These are phyloP conservation scores for Phytophthora nicotianae DNA, from an alignment of 352 stramenopile genomes.

Conservation along the genomic window DNA sequence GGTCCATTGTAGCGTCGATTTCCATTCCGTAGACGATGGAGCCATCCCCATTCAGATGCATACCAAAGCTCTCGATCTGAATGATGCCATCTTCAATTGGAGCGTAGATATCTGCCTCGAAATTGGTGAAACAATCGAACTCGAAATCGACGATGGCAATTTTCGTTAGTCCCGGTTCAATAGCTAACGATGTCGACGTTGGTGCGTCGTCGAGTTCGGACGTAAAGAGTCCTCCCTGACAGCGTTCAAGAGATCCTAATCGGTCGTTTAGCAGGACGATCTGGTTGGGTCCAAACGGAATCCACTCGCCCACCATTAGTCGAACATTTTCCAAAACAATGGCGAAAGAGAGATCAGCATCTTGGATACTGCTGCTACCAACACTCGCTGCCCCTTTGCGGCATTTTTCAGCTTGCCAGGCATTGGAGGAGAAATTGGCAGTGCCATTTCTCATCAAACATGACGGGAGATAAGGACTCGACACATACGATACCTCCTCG, in stretches of 20 bases:
- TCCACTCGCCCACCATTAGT: slow-evolving; percentile 98
- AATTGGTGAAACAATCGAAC: slow-evolving; percentile 97
- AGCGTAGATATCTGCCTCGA: slow-evolving; percentile 97
- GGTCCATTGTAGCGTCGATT: slow-evolving; percentile 97
- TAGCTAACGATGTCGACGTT: slow-evolving; percentile 78
- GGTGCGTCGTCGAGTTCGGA: slow-evolving; percentile 91
- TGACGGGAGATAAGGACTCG: slow-evolving; percentile 95
- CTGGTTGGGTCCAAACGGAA: slow-evolving; percentile 97
- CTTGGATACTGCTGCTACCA: slow-evolving; percentile 70
- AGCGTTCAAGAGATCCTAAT: slow-evolving; percentile 94
- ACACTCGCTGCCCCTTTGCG: slow-evolving; percentile 72
- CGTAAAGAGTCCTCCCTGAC: slow-evolving; percentile 97
- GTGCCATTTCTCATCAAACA: slow-evolving; percentile 93
- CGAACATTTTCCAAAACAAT: slow-evolving; percentile 97
- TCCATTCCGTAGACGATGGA: slow-evolving; percentile 90
- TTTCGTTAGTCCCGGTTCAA: slow-evolving; percentile 92
- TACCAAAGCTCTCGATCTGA: slow-evolving; percentile 98
- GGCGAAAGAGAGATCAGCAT: slow-evolving; percentile 94
- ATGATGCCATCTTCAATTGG: slow-evolving; percentile 92
- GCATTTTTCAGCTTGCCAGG: slow-evolving; percentile 89
- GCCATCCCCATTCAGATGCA: slow-evolving; percentile 80
- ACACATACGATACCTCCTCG: slow-evolving; percentile 98
- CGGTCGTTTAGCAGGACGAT: slow-evolving; percentile 98
- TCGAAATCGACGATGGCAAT: slow-evolving; percentile 98
- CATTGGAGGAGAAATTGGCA: slow-evolving; percentile 94